Base-by-base conservation (phyloP, 2,329 filamentous ascomycete species). In the Periconia sp. region DNA sequence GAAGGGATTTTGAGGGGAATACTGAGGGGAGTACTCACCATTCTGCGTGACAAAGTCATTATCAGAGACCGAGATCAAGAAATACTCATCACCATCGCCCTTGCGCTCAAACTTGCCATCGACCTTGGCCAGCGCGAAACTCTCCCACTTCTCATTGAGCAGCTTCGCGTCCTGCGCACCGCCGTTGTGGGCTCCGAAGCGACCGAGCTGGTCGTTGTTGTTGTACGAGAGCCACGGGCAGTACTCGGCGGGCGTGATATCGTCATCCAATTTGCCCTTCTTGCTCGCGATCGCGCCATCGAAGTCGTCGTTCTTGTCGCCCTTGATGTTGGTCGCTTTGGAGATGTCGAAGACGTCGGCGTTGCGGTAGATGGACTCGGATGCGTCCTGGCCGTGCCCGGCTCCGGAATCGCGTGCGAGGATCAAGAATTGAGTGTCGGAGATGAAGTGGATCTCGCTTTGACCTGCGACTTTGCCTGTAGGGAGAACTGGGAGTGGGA, bases 141-240 rank as follows among this genome's bases (percentile, higher is more conserved):
- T 84, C 76, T 92, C 88, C 88, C 88, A 91, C 67, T 91, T 91
- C 77, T 91, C 88, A 62, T 91, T 90, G 67, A 91, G 66, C 35
- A 91, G 71, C 0, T 70, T 74, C 0, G 73, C 63, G 63, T 88
- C 82, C 60, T 86, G 81, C 0, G 71, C 74, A 0, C 86, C 87
- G 85, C 88, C 88, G 61, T 91, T 91, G 62, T 88, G 85, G 3
- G 89, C 71, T 0, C 84, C 83, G 59, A 91, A 91, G 18, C 83
- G 81, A 40, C 78, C 80, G 19, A 91, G 77, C 72, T 91, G 80
- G 1, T 74, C 64, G 58, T 88, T 86, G 55, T 86, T 76, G 66
- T 91, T 91, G 69, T 82, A 87, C 63, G 90, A 84, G 31, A 91
- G 65, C 74, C 86, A 91, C 0, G 80, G 66, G 67, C 87, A 91